Conservation (phyloP, 805 yeast genomes). For the Yamadazyma nakazawae region DNA sequence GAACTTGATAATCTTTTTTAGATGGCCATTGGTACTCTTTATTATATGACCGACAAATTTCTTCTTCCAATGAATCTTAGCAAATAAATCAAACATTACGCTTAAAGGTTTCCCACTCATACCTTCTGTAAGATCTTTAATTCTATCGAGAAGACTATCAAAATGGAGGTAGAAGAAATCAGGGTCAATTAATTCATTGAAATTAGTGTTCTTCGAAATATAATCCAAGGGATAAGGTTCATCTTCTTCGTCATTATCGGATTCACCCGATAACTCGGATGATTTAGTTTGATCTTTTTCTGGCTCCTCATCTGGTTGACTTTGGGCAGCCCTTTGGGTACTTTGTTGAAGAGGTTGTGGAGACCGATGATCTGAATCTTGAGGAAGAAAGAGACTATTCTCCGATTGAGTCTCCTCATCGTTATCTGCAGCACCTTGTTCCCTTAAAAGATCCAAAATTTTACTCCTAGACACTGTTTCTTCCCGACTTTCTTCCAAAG, state of each 20-base stretch:
- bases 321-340: no score
- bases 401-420: neutral
- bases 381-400: no score
- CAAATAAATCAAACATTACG: constrained; percentile 4
- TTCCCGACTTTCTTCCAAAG: no score
- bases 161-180: neutral
- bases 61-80: constrained; percentile 15
- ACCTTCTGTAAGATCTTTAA: neutral
- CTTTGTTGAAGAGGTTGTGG: no score
- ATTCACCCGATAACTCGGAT: neutral
- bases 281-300: no score
- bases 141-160: neutral
- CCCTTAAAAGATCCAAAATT: neutral
- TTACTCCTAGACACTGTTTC: neutral
- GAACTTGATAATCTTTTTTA: constrained; percentile 10
- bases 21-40: constrained; percentile 15
- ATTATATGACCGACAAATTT: constrained; percentile 17
- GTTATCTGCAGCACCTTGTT: neutral
- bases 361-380: no score
- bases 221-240: neutral
- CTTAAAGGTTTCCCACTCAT: neutral
- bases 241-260: neutral
- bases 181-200: neutral
- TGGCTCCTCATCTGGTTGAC: neutral
- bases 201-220: neutral